A percentile compares a stretch with the other conserved stretches of the same genome.
Evolutionary conservation across 1,139 yeast species (phyloP).

Genomic region (Taiozyma onychis): DNA sequence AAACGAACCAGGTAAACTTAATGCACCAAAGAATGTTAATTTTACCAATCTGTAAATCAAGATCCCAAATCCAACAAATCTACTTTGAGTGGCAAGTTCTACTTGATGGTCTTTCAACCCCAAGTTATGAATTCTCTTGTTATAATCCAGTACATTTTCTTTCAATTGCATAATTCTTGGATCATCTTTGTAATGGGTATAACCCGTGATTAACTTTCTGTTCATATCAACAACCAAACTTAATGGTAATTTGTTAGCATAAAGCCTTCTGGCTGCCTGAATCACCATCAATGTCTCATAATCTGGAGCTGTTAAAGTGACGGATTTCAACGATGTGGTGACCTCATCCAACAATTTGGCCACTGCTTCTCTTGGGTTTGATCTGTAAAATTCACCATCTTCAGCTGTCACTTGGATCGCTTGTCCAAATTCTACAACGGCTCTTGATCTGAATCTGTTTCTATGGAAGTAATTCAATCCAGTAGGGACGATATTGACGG

Average conservation of each 20-base stretch:
- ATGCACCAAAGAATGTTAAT: conserved; percentile 27
- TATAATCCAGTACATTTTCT: conserved; percentile 47
- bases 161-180: conserved; percentile 50
- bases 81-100: conserved; percentile 32
- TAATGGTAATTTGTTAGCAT: conserved; percentile 52
- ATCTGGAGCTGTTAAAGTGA: conserved; percentile 72
- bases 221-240: conserved; percentile 70
- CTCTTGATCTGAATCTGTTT: conserved; percentile 70
- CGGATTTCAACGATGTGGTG: conserved; percentile 54
- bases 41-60: conserved; percentile 28
- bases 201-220: conserved; percentile 61
- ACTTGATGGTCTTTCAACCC: conserved; percentile 72
- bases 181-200: conserved; percentile 52
- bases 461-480: conserved; percentile 78
- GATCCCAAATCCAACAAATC: conserved; percentile 27
- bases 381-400: conserved; percentile 47
- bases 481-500: conserved; percentile 62
- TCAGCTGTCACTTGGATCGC: conserved; percentile 54
- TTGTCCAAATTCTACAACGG: conserved; percentile 68
- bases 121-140: conserved; percentile 44
- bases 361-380: conserved; percentile 53
- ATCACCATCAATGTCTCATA: conserved; percentile 69
- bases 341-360: conserved; percentile 48
- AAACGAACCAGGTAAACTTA: conserved; percentile 63
- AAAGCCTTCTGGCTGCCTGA: conserved; percentile 72